Percentiles rank a stretch among this genome's conserved stretches.
phyloP scores from a whole-genome alignment of 176 grass and related monocot genomes.

The Aegilops bicornis region DNA sequence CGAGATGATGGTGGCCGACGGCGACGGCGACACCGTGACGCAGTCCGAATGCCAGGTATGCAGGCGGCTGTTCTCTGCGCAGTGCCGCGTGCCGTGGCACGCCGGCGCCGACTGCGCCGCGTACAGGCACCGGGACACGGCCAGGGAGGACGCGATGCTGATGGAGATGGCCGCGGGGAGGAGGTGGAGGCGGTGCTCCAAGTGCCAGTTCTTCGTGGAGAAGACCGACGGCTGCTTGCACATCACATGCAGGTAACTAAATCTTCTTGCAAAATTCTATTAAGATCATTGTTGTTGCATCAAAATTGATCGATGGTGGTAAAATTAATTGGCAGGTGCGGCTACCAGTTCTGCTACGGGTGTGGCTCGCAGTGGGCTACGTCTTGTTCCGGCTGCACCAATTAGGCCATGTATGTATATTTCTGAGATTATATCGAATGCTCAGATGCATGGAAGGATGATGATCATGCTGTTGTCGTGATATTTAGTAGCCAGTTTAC shows the following conservation, averaged over 20 bases:
- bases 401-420: neutral
- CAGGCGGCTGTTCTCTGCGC: constrained; percentile 48
- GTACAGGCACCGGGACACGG: constrained; percentile 24
- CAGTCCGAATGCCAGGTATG: constrained; percentile 59
- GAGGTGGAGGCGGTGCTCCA: constrained; percentile 53
- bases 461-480: neutral
- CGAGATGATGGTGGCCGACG: constrained; percentile 30
- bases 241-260: constrained; percentile 51
- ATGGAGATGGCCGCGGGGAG: constrained; percentile 31
- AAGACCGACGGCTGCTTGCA: constrained; percentile 41
- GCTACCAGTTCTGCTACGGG: constrained; percentile 14
- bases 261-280: neutral
- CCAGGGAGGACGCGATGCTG: constrained; percentile 43
- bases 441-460: neutral
- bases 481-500: neutral
- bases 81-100: constrained; percentile 59
- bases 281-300: neutral
- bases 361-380: neutral
- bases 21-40: neutral
- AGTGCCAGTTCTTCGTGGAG: constrained; percentile 53
- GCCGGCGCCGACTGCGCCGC: constrained; percentile 42
- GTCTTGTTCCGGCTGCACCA: neutral
- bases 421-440: neutral
- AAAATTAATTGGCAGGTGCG: constrained; percentile 38
- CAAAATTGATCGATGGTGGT: neutral